Conservation (phyloP, 352 stramenopile species). For the Phytopythium montanum region DNA sequence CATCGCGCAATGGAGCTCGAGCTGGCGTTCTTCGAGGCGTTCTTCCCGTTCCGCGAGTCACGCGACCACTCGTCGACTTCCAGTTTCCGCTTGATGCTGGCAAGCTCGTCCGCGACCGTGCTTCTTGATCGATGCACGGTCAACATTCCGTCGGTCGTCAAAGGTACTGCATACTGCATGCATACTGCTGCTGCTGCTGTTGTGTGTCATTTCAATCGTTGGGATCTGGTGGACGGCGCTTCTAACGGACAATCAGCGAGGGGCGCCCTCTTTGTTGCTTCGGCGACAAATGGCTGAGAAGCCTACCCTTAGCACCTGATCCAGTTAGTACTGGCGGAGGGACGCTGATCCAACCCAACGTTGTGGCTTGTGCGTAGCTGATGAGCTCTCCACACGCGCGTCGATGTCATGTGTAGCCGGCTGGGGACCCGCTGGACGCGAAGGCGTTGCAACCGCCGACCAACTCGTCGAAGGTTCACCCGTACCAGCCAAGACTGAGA, state of each 20-base stretch:
- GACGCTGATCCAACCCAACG: conserved; percentile 29
- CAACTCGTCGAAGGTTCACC: background rate
- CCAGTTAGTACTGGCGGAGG: conserved; percentile 61
- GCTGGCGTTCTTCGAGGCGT: conserved; percentile 51
- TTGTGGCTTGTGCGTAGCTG: conserved; percentile 3
- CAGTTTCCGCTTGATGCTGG: conserved; percentile 4
- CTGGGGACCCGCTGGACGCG: background rate
- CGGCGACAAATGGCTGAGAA: conserved; percentile 42
- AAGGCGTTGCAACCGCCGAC: background rate
- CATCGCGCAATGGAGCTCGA: conserved; percentile 50
- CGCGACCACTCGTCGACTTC: conserved; percentile 7
- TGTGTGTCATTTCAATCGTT: background rate
- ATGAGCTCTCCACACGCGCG: background rate
- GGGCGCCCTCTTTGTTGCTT: conserved; percentile 32
- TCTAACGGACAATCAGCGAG: conserved; percentile 34
- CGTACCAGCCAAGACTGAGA: background rate
- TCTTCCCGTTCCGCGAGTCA: conserved; percentile 22
- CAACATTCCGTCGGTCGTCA: background rate
- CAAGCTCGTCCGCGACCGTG: conserved; percentile 3
- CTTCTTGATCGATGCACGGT: conserved; percentile 11
- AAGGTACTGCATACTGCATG: conserved; percentile 16
- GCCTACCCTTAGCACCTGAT: conserved; percentile 62
- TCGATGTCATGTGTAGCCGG: background rate
- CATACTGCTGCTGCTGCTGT: conserved; percentile 5
- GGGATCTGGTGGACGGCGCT: conserved; percentile 4